Base-by-base conservation (phyloP, 179 eudicot species). In the Corrigiola litoralis region DNA sequence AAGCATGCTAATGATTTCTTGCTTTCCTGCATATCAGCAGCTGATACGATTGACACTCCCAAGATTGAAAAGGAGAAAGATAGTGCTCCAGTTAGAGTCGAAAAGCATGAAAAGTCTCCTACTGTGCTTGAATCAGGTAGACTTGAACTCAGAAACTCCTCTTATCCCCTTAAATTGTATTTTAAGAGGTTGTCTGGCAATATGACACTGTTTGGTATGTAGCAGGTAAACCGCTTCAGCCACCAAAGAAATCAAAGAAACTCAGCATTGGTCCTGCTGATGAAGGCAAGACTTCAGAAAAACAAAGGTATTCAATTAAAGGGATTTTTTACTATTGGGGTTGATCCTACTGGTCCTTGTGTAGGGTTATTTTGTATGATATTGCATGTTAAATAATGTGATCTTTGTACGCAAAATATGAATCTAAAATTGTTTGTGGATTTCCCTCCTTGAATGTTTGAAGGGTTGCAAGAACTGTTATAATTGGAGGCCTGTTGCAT, bases 381-480 rank as follows among this genome's bases (percentile, higher is more conserved):
- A 11, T 23, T 40, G 16, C 38, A 6, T 40, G 17, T 54, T 44
- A 20, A 24, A 33, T 23, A 21, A 61, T 38, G 20, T 48, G 9
- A 5, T 42, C 14, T 40, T n/a, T 7, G 5, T 28, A 23, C 34
- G 29, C 14, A 18, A 61, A 42, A 42, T 40, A 23, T 54, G 60
- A 60, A 17, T 54, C 10, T 57, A 62, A 40, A n/a, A 23, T 37
- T 24, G 38, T 52, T 47, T 44, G 12, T 54, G 47, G 28, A 66
- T 27, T 37, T 11, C n/a, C 49, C 32, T 50, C 2, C 47, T 20
- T 29, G 54, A 37, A 54, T 56, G 20, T 66, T 40, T 49, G 65
- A 24, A 94, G 99, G 88, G 91, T 94, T 74, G 99, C 99, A 66
- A 82, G 88, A 85, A 94, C 99, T 42, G 91, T 90, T 24, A 73